Percentiles rank a stretch among this genome's conserved stretches.
Evolutionary conservation across 2,329 filamentous ascomycete genomes (phyloP).

Genomic region (Colletotrichum neosansevieriae): DNA sequence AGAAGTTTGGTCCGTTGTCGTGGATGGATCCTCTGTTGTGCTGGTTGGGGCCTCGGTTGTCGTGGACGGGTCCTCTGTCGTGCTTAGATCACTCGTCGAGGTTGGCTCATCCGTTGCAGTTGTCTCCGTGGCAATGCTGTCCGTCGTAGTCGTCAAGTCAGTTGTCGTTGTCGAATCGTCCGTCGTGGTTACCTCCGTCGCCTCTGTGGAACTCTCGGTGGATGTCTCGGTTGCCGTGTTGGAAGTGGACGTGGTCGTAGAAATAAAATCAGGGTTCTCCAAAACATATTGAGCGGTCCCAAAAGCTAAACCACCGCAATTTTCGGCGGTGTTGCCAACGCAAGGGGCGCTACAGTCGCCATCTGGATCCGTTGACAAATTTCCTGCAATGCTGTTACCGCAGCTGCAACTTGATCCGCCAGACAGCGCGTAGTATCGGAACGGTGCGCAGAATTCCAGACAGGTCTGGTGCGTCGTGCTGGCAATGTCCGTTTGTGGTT

Average conservation of each 20-base stretch:
- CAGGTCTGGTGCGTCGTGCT: background rate
- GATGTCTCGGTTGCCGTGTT: background rate
- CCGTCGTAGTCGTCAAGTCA: background rate
- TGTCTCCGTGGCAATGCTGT: background rate
- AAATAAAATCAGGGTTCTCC: too few species aligned
- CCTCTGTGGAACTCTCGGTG: background rate
- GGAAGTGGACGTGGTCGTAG: background rate
- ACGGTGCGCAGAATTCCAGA: background rate
- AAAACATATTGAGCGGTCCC: too few species aligned
- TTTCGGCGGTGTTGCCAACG: too few species aligned
- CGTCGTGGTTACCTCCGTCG: background rate
- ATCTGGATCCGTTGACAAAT: background rate
- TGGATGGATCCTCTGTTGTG: background rate
- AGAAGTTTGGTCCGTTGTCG: background rate
- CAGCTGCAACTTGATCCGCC: too few species aligned
- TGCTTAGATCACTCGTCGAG: background rate
- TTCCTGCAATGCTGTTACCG: too few species aligned
- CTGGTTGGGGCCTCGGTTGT: background rate
- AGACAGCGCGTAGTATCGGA: too few species aligned
- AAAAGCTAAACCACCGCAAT: too few species aligned
- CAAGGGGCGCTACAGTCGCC: background rate
- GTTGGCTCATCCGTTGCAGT: conserved; percentile 1
- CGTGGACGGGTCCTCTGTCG: background rate
- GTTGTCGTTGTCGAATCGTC: background rate
- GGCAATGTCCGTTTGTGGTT: background rate